Base-by-base conservation (phyloP, 1,284 basidiomycete species). In the Melampsora larici-populina region DNA sequence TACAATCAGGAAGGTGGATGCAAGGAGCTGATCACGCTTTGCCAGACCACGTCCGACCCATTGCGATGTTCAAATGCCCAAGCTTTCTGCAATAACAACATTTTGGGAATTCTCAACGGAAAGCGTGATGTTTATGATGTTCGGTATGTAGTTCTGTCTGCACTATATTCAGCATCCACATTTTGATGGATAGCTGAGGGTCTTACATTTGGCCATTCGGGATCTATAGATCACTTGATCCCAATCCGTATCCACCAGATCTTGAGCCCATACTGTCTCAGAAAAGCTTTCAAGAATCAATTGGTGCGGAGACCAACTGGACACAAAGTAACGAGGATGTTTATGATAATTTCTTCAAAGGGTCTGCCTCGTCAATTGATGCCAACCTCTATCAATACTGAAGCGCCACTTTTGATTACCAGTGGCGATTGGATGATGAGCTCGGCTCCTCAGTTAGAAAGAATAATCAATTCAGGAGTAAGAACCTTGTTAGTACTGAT, bases 381-480 rank as follows among this genome's bases (percentile, higher is more conserved):
- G n/a, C n/a, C n/a, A n/a, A n/a, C n/a, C n/a, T n/a, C n/a, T n/a
- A 62, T 62, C 17, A 21, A 62, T 62, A 29, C 26, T 9, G 9
- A 9, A 9, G 26, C 58, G 26, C 26, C 11, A 11, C 11, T 62
- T 21, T 62, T 21, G 9, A 17, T 62, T 18, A 9, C 26, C 26
- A 62, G 58, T 29, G 58, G 58, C 13, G 58, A 62, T 62, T 62
- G 58, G 58, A 62, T 62, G 58, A 17, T 18, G 58, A 29, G 24
- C 26, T 62, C 26, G 11, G 9, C 58, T 62, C 18, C 18, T 29
- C 26, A 21, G 24, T 26, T 62, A 9, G 58, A 62, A 26, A 62
- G 26, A 11, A 24, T 62, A 11, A 21, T 62, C 17, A 62, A 62
- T 62, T 29, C 11, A 17, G 58, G 58, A 62, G 24, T 62, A 9